These are phyloP conservation scores for Globisporangium camurandrum DNA, from an alignment of 352 stramenopile species.

Conservation along the genomic window DNA sequence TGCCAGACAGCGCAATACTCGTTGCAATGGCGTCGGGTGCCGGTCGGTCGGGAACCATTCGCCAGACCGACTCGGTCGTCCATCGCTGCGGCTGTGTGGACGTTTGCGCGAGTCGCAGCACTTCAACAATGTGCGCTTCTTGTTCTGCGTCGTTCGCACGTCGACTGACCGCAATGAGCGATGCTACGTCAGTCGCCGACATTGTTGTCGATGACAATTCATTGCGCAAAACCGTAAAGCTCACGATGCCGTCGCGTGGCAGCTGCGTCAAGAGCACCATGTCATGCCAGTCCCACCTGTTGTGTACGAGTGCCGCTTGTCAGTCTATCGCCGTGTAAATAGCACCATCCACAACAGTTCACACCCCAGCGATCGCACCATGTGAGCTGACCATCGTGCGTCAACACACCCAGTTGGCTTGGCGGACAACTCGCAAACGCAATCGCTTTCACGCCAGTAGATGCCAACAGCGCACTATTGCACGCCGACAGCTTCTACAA, in stretches of 20 bases:
- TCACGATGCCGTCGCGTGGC: slow-evolving; percentile 10
- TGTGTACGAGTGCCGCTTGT: no score
- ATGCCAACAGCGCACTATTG: not conserved
- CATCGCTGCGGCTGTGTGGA: not conserved
- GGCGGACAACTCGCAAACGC: not conserved
- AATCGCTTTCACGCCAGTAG: not conserved
- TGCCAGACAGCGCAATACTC: not conserved
- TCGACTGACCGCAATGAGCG: slow-evolving; percentile 3
- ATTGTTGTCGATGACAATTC: not conserved
- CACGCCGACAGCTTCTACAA: not conserved
- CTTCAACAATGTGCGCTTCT: slow-evolving; percentile 1
- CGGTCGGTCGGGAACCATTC: not conserved
- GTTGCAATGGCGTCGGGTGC: not conserved
- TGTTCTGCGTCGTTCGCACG: not conserved
- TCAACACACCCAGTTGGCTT: not conserved
- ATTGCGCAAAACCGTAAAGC: slow-evolving; percentile 12
- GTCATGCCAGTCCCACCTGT: slow-evolving; percentile 32
- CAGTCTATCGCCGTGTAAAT: no score
- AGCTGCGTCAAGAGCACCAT: slow-evolving; percentile 17
- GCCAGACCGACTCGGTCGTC: not conserved
- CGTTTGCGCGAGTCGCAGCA: slow-evolving; percentile 6
- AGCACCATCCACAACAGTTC: not conserved
- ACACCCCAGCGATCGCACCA: not conserved
- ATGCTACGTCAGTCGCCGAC: not conserved
- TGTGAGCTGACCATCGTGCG: not conserved